Conservation (phyloP, 495 filamentous ascomycete genomes). For the Penicillium soppii region DNA sequence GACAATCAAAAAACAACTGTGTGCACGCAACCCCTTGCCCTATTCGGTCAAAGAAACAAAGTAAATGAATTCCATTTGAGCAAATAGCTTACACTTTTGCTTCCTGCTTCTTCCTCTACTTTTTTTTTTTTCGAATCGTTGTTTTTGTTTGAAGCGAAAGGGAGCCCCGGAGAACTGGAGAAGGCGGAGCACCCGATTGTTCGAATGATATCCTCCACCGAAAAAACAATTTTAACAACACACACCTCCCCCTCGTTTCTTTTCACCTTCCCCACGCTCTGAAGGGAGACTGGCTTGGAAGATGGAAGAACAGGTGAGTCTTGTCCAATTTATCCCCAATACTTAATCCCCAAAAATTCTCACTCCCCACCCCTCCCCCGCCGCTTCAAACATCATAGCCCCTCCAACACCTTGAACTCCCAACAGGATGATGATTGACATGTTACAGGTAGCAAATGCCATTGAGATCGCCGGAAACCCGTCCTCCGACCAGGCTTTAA, state of each 20-base stretch:
- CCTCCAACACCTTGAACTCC: slow-evolving; percentile 10
- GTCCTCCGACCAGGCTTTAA: slow-evolving; percentile 67
- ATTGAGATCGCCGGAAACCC: slow-evolving; percentile 88
- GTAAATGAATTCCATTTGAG: too few species aligned
- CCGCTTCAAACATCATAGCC: slow-evolving; percentile 11
- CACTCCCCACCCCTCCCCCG: slow-evolving; percentile 15
- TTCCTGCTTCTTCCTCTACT: too few species aligned
- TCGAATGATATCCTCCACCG: slow-evolving; percentile 24
- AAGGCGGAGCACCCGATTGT: slow-evolving; percentile 28
- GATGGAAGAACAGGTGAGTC: slow-evolving; percentile 53
- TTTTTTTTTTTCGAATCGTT: too few species aligned
- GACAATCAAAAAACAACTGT: neutral
- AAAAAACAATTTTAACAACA: slow-evolving; percentile 33
- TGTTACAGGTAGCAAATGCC: slow-evolving; percentile 76
- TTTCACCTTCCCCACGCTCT: slow-evolving; percentile 23
- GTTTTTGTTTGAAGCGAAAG: too few species aligned
- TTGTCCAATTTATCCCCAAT: slow-evolving; percentile 4
- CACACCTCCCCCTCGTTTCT: slow-evolving; percentile 15
- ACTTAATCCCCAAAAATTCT: slow-evolving; percentile 16
- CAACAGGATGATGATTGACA: slow-evolving; percentile 20
- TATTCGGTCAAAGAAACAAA: neutral
- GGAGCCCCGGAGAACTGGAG: too few species aligned
- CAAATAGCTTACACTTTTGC: too few species aligned
- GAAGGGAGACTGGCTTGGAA: slow-evolving; percentile 45
- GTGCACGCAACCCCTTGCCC: slow-evolving; percentile 2